A percentile compares a stretch with the other conserved stretches of the same genome.
Conservation (phyloP, 768 basidiomycete genomes). For the Tricholoma terreum region DNA sequence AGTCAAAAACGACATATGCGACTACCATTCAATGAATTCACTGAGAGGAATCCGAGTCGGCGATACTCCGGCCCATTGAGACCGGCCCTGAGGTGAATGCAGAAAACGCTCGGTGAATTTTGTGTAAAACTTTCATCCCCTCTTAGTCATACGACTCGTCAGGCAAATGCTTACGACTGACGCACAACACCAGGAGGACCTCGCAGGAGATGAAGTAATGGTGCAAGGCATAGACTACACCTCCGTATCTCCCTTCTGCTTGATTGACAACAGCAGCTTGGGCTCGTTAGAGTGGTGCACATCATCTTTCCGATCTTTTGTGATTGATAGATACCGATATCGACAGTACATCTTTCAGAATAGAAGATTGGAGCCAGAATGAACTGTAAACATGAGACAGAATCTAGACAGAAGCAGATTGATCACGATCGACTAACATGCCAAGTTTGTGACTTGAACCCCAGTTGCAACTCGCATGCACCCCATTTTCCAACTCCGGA, state of each 20-base stretch:
- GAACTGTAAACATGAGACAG: no score
- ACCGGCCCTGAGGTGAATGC: conserved; percentile 1
- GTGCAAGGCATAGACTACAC: conserved; percentile 85
- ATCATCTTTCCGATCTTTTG: conserved; percentile 32
- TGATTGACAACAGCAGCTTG: conserved; percentile 49
- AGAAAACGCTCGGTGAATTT: background rate
- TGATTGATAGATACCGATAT: conserved; percentile 2
- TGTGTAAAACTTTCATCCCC: conserved; percentile 32
- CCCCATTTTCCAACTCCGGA: conserved; percentile 30
- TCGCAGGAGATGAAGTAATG: conserved; percentile 91
- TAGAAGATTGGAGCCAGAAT: background rate
- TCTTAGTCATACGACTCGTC: conserved; percentile 39
- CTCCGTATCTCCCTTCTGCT: conserved; percentile 82
- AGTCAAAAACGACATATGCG: no score
- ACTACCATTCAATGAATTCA: no score
- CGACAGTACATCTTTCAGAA: background rate
- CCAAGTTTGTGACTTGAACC: background rate
- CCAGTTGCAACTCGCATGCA: conserved; percentile 1
- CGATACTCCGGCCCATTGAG: no score
- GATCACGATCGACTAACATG: background rate
- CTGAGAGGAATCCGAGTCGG: no score
- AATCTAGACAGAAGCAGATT: background rate
- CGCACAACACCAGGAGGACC: conserved; percentile 48
- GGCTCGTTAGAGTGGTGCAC: conserved; percentile 88
- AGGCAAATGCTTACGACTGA: conserved; percentile 37